Base-by-base conservation (phyloP, 176 grass and related monocot genomes). In the Rhipidocladum racemiflorum region DNA sequence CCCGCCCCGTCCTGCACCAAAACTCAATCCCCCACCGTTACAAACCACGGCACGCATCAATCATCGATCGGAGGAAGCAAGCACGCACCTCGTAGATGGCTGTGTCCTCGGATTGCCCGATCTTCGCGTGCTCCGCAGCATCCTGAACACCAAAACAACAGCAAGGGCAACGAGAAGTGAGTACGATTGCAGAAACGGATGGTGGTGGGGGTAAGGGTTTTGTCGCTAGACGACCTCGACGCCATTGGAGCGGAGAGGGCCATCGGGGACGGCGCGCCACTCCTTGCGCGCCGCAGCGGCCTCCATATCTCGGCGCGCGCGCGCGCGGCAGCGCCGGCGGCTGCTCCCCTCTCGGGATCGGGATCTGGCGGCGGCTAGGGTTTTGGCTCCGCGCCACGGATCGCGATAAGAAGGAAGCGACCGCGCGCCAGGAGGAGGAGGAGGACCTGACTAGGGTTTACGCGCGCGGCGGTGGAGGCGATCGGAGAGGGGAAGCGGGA, bases 181-280 rank as follows among this genome's bases (percentile, higher is more conserved):
- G 67, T n/a, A 51, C 1, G 17, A 51, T 9, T 21, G 64, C 18
- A 67, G 28, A 30, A 74, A 65, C 18, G 61, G 70, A 15, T 4
- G 29, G 21, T 38, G n/a, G 13, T 9, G 32, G 13, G 54, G 63
- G 6, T 16, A 50, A n/a, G 80, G 59, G 83, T 78, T 85, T 73
- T 51, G 12, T 0, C 30, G 56, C 15, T 71, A 14, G 54, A 16
- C 20, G 27, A 99, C 96, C 92, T 95, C 93, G 70, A 67, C 57
- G 79, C 81, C 96, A 91, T 89, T 89, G 85, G 76, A 75, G 77
- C 87, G 93, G 65, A 85, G 90, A 5, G 96, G 65, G 43, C 78
- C 70, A 21, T 95, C 91, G 81, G 96, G 88, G 79, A 95, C 91
- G 61, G 93, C 91, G 70, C 96, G 86, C 96, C 96, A 99, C 87